These are phyloP conservation scores for Aspergillus sergii DNA, from an alignment of 2,329 filamentous ascomycete genomes.

Conservation along the genomic window DNA sequence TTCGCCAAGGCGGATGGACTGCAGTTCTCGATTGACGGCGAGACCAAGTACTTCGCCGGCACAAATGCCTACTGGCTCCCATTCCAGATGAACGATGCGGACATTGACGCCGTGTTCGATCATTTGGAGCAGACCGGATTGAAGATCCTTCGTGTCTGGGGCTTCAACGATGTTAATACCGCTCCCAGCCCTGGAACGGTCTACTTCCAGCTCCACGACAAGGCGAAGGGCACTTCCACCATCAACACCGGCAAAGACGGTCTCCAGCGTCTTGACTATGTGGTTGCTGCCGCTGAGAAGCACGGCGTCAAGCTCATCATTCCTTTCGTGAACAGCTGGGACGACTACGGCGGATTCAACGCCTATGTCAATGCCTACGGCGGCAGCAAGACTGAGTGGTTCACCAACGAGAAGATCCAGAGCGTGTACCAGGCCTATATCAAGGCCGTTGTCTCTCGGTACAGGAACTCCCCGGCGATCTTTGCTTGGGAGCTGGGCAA, in stretches of 20 bases:
- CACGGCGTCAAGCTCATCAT: conserved; percentile 19
- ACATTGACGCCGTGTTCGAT: not conserved
- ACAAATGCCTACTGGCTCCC: conserved; percentile 21
- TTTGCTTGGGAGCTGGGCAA: conserved; percentile 20
- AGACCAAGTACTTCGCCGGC: conserved; percentile 18
- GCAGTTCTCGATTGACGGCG: conserved; percentile 18
- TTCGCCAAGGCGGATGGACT: not conserved
- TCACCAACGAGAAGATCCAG: conserved; percentile 16
- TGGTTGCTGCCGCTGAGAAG: conserved; percentile 14
- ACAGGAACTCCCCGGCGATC: conserved; percentile 12
- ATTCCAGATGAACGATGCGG: conserved; percentile 12
- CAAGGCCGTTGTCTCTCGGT: conserved; percentile 17
- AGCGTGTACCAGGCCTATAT: conserved; percentile 17
- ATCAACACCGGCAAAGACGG: conserved; percentile 7
- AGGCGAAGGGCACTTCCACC: conserved; percentile 15
- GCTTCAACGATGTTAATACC: conserved; percentile 20
- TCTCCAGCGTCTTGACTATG: conserved; percentile 18
- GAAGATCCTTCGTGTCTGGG: conserved; percentile 20
- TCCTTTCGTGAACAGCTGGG: conserved; percentile 19
- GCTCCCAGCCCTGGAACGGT: conserved; percentile 10
- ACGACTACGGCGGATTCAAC: conserved; percentile 19
- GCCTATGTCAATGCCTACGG: conserved; percentile 18
- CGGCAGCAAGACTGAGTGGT: conserved; percentile 13
- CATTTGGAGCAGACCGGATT: conserved; percentile 7
- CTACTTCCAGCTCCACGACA: conserved; percentile 15